Conservation (phyloP, 1,284 basidiomycete species). For the Cystobasidium pallidum region DNA sequence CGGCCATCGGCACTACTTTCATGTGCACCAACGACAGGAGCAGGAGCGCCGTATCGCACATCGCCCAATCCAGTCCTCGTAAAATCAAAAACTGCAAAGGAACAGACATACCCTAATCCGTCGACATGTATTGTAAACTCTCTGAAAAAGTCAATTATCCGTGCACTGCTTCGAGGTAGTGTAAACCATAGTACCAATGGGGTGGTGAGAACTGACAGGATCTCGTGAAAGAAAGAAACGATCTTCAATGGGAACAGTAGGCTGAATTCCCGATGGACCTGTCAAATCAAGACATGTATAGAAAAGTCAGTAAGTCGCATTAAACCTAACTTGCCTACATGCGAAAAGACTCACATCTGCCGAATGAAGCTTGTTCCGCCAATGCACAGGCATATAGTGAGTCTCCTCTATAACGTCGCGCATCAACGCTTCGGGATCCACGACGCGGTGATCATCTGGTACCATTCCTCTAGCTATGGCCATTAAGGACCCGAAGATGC, state of each 20-base stretch:
- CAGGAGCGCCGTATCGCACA: conserved; percentile 23
- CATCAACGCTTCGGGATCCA: conserved; percentile 91
- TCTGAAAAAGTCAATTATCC: conserved; percentile 92
- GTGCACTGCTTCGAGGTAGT: conserved; percentile 81
- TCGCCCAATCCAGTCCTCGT: conserved; percentile 51
- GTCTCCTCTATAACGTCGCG: conserved; percentile 87
- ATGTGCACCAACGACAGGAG: not conserved
- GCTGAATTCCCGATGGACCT: conserved; percentile 88
- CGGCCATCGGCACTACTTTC: not conserved
- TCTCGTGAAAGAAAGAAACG: conserved; percentile 80
- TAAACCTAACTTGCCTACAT: no score
- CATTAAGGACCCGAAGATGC: conserved; percentile 81
- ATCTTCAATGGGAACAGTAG: conserved; percentile 87
- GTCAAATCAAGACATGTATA: conserved; percentile 4
- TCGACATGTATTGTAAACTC: conserved; percentile 97
- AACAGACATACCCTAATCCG: conserved; percentile 93
- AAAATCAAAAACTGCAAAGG: conserved; percentile 97
- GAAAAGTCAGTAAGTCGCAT: not conserved
- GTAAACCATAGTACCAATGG: conserved; percentile 93
- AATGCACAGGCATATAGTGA: conserved; percentile 91
- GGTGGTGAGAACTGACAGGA: conserved; percentile 87
- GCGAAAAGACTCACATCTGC: conserved; percentile 65
- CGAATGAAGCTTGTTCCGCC: conserved; percentile 86
- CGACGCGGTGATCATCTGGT: conserved; percentile 87
- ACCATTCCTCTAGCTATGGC: conserved; percentile 93